Evolutionary conservation across 176 grass and related monocot genomes (phyloP), one percentile per base, ranked within the genome.

Genomic region (Oryza australiensis): DNA sequence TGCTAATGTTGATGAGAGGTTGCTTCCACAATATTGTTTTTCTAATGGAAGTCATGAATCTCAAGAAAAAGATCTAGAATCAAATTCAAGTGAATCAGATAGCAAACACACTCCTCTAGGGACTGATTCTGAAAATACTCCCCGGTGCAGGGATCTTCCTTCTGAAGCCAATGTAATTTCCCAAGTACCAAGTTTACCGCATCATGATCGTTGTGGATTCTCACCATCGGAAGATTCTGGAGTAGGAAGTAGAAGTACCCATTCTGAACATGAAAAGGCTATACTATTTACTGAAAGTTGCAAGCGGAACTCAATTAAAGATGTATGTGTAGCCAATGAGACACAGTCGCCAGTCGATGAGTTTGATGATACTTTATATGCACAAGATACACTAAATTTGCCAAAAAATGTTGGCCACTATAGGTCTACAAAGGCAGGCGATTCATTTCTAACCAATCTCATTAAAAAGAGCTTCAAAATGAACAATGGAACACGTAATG

Each of bases 381-480:
- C 59, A 60, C 80, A 93, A 82, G 90, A 85, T 89, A 63, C 79
- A 34, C 67, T 74, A 72, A 76, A 83, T 70, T 57, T 85, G 65
- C 78, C 55, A 53, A 75, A 75, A 78, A 73, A 87, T 85, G 62
- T 80, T 67, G 80, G 24, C 64, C 88, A 84, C 48, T 59, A 69
- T 80, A 86, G 63, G 65, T 62, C 26, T 28, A 68, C 83, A 34
- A 90, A 94, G 74, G 84, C 46, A 26, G 83, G 85, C 5, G 85
- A 99, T 51, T 99, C 91, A 33, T 99, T 95, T 73, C 70, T 99
- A 11, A 75, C 85, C 28, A 93, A 93, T 83, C 87, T 99, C 24
- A 91, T 99, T 77, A 99, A 95, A 82, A 99, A 73, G 87, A 91
- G 92, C 76, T 91, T 99, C 78, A 89, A 85, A 77, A 88, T 87